Evolutionary conservation across 176 grass and related monocot genomes (phyloP), one percentile per base, ranked within the genome.

Genomic region (Melocanna baccifera): DNA sequence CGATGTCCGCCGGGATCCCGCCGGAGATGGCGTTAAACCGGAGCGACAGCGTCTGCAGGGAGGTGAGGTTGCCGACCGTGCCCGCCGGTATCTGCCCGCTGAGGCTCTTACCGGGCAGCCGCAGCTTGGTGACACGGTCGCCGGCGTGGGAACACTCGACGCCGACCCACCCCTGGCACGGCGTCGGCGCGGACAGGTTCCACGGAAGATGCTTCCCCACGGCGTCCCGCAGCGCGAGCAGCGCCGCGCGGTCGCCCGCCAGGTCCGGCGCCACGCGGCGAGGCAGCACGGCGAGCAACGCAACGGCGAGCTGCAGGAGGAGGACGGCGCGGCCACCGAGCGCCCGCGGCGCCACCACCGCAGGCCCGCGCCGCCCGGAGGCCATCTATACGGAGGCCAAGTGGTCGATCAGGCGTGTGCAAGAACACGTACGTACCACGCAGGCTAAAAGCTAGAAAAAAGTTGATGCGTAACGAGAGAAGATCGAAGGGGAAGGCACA

Each of bases 1-100:
- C 79, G 70, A 98, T 73, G 67, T 98, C 95, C 3, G 50, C 65
- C 0, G 92, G 95, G 62, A 98, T 90, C 5, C 10, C 51, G 13
- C 92, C 95, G 23, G 71, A 74, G 62, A 98, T 84, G 46, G 12
- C 55, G 84, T 98, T 98, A 78, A 76, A 68, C 36, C 95, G 90
- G 43, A 98, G 89, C 36, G 91, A 94, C 11, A 98, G 89, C 28
- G 56, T 52, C 69, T 10, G 56, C 56, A 98, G 89, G 8, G 89
- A 91, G 14, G 95, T 98, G 20, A 98, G 95, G 76, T 93, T 98
- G 4, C 92, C 95, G 6, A 98, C n/a, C 15, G 92, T 87, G 20
- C 83, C 89, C 1, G 7, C 26, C 1, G 95, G 95, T 2, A 98
- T 77, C 69, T 52, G 6, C 1, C 92, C 91, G 1, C 1, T 0